Base-by-base conservation (phyloP, 306 rosid genomes). In the Alnus glutinosa region DNA sequence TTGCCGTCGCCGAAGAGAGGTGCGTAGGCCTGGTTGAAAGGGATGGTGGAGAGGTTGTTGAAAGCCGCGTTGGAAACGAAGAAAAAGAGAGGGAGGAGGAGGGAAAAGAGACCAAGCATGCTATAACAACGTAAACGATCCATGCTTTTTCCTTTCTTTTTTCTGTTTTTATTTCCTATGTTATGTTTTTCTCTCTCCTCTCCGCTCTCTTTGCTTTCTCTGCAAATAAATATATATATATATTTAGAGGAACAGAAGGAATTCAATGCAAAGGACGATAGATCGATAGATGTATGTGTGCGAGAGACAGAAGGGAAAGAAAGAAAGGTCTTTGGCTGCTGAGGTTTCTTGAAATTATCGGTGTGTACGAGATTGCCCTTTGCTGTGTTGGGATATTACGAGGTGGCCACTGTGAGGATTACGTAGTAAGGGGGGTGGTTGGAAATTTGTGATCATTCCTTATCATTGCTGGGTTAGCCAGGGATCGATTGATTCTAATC, bases 1-100 rank as follows among this genome's bases (percentile, higher is more conserved):
- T 96, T 93, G 74, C 80, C 63, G 11, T 90, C 91, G 50, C 99
- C 99, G 76, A 93, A 96, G 64, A 96, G 92, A 19, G 84, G 89
- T n/a, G 83, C 46, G 80, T 81, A 96, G 1, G 88, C 96, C 3
- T 83, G 90, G 77, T 89, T 77, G 87, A 96, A 95, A 34, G 94
- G 88, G 46, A 93, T 81, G 83, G 96, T 82, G 69, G 90, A 83
- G 74, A 91, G 79, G 80, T 89, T 87, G 80, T 89, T 87, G 77
- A 91, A 96, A 55, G 92, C 83, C 13, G 89, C 86, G 83, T 82
- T 69, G 55, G 80, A 19, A 61, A 80, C 37, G 19, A 61, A 50
- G 79, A 69, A 23, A 37, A 10, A 59, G 58, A 68, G 55, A 75
- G 37, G 63, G 74, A 81, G 42, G 59, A 55, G 67, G 80, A 42